Percentiles rank a stretch among this genome's conserved stretches.
These are phyloP conservation scores for Exophiala spinifera DNA, from an alignment of 2,329 filamentous ascomycete species.

Conservation along the genomic window DNA sequence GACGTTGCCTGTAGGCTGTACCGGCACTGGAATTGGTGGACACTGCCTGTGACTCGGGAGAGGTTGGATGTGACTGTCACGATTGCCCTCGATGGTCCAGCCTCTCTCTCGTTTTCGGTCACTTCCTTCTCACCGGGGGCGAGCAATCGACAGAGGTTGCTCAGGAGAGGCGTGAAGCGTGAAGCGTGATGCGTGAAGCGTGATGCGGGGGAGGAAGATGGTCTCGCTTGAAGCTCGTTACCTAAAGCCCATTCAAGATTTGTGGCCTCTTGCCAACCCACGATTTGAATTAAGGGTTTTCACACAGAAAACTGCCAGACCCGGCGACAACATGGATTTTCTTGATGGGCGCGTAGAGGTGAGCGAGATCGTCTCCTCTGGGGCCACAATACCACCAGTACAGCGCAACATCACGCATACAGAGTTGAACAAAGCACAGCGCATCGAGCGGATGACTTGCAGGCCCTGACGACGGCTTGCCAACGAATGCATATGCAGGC, in stretches of 20 bases:
- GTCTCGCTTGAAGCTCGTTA: not conserved
- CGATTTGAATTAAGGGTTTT: not conserved
- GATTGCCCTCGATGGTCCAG: no score
- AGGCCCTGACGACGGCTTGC: conserved; percentile 22
- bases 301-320: not conserved
- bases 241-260: not conserved
- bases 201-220: not conserved
- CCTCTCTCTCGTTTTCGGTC: no score
- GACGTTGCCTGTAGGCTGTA: not conserved
- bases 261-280: not conserved
- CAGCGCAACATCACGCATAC: conserved; percentile 10
- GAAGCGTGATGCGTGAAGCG: not conserved
- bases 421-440: conserved; percentile 10
- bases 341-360: not conserved
- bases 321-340: not conserved
- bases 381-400: conserved; percentile 4
- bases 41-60: not conserved
- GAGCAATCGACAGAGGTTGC: not conserved
- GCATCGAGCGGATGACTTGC: conserved; percentile 23
- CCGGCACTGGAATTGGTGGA: not conserved
- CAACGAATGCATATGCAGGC: conserved; percentile 27
- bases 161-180: not conserved
- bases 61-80: not conserved
- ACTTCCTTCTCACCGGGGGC: not conserved
- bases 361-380: not conserved